A percentile compares a stretch with the other conserved stretches of the same genome.
Evolutionary conservation across 208 protist genomes (phyloP).

Genomic region (Crithidia acanthocephali): DNA sequence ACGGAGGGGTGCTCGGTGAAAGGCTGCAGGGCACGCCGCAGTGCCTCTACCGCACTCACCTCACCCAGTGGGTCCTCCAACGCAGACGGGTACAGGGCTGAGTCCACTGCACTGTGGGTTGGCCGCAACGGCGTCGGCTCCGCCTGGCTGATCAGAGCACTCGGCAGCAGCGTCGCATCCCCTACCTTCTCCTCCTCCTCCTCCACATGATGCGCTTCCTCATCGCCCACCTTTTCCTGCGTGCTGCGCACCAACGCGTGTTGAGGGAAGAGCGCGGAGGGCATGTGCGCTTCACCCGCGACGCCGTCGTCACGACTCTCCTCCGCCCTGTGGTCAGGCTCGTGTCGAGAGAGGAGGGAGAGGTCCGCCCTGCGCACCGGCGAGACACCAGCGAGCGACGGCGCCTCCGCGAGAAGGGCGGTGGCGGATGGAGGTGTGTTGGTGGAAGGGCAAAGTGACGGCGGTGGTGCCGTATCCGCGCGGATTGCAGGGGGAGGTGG

Average conservation of each 20-base stretch:
- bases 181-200: background rate
- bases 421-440: background rate
- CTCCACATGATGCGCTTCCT: background rate
- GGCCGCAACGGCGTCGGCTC: constrained; percentile 7
- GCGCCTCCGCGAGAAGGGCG: background rate
- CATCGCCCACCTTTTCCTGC: background rate
- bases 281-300: background rate
- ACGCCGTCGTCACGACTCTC: no score
- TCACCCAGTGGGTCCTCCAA: constrained; percentile 2
- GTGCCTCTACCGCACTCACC: background rate
- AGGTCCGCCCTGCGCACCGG: constrained; percentile 8
- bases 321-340: background rate
- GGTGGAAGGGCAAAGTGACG: no score
- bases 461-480: no score
- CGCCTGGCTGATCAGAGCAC: constrained; percentile 4
- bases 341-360: constrained; percentile 5
- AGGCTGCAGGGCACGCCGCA: background rate
- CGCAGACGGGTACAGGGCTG: constrained; percentile 13
- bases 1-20: background rate
- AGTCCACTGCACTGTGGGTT: background rate
- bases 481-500: no score
- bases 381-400: constrained; percentile 4
- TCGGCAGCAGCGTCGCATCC: constrained; percentile 1
- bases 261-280: constrained; percentile 8
- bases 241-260: background rate